Base-by-base conservation (phyloP, 2,329 filamentous ascomycete genomes). In the Verticillium alfalfae region DNA sequence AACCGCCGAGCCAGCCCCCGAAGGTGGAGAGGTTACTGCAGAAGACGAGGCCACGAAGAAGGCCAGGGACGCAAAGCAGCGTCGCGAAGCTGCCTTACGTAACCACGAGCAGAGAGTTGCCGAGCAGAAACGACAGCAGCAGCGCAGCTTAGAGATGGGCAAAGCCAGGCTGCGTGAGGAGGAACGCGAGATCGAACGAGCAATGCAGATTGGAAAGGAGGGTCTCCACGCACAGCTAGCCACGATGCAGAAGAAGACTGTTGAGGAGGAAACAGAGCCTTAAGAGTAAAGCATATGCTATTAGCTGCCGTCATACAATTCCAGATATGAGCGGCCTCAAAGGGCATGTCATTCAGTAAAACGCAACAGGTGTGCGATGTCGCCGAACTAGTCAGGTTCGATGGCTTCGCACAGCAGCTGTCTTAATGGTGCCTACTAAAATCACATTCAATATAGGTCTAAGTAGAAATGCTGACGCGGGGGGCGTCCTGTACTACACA, bases 171-270 rank as follows among this genome's bases (percentile, higher is more conserved):
- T 92, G 58, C 76, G 85, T 39, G 88, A 90, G 62, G 87, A 88
- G 66, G 88, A 92, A 74, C 79, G 81, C 65, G 87, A 91, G 69
- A 74, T 92, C 61, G 84, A 90, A 69, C 78, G 80, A 65, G 90
- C 89, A 1, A 89, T 91, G 87, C 82, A 82, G 62, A 82, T 92
- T 13, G 82, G 84, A 0, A 91, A 88, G 73, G 84, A 81, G 63
- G 89, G 88, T 0, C 65, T 92, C 66, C 83, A 85, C 69, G 83
- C 81, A 31, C 87, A 91, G 70, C 69, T 91, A 61, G 73, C 71
- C 22, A 26, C 55, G 15, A 34, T 60, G 52, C 59, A 57, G 52
- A 49, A 34, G 36, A 58, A 58, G n/a, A 7, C 26, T n/a, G 10
- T 34, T 2, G 52, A 45, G 9, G 37, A 49, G 6, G 52, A 34